A percentile compares a stretch with the other conserved stretches of the same genome.
These are phyloP conservation scores for Lolium perenne DNA, from an alignment of 176 grass and related monocot species.

Conservation along the genomic window DNA sequence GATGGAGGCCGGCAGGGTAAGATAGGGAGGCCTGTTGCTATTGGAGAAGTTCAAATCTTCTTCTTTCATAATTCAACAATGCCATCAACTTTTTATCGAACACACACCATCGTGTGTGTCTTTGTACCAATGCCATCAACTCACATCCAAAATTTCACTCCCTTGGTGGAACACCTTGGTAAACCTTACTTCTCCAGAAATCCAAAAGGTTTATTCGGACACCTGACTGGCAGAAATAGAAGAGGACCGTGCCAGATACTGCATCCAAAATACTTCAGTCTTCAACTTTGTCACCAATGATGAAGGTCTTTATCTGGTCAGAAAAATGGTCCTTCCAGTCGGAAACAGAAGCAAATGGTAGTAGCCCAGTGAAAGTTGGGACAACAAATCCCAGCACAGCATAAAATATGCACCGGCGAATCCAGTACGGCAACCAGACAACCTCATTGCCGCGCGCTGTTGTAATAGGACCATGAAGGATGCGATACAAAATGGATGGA, in stretches of 20 bases:
- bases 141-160: background rate
- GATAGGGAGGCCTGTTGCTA: background rate
- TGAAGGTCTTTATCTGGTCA: slow-evolving; percentile 41
- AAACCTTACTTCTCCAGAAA: slow-evolving; percentile 5
- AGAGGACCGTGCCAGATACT: background rate
- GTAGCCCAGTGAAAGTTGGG: slow-evolving; percentile 68
- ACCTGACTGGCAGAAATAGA: background rate
- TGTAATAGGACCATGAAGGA: slow-evolving; percentile 77
- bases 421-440: slow-evolving; percentile 58
- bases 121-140: too few species aligned
- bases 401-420: slow-evolving; percentile 74
- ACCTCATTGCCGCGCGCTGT: slow-evolving; percentile 41
- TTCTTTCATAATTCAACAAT: background rate
- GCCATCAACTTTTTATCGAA: background rate
- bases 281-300: slow-evolving; percentile 52
- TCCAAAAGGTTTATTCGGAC: slow-evolving; percentile 1
- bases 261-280: slow-evolving; percentile 44
- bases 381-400: slow-evolving; percentile 62
- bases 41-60: background rate
- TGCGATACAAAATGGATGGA: slow-evolving; percentile 57
- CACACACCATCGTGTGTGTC: too few species aligned
- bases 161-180: background rate
- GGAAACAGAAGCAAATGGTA: slow-evolving; percentile 78
- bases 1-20: background rate
- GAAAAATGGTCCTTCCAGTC: slow-evolving; percentile 68